Evolutionary conservation across 345 rosid species (phyloP), one percentile per base, ranked within the genome.

Genomic region (Sisymbrium altissimum): DNA sequence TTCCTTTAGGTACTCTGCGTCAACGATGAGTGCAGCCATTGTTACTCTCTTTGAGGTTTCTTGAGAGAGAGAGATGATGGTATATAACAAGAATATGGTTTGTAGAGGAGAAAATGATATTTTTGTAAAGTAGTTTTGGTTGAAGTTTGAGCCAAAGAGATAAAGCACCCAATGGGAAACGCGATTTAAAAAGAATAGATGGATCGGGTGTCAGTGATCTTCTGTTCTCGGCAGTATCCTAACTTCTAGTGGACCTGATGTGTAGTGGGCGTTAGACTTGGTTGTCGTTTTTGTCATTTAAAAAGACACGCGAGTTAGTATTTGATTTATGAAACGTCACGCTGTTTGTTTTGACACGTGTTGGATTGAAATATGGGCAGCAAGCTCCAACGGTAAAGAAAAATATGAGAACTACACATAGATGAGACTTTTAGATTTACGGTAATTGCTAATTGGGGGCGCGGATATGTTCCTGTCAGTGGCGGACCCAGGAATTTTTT

Each of bases 1-100:
- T 81, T 85, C 91, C 83, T 86, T 87, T 25, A 88, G 81, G 83
- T 93, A 93, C 40, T 85, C 98, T 0, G 83, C 81, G 69, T 88
- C 87, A 38, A 92, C 92, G 14, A 88, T 80, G 46, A 81, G 88
- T 21, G 80, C 58, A 70, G 91, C 87, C 97, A 92, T 92, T 32
- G 56, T n/a, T 14, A 32, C 10, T 13, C 36, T 50, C n/a, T 3
- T 50, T 9, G 46, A 57, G 66, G 19, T 23, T n/a, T 32, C 6
- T 25, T 23, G 30, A 23, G 36, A 54, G 53, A 10, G 48, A 3
- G 35, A 23, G 30, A 39, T 32, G 18, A 49, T 25, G 57, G 23
- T 52, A 52, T 52, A 52, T 52, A 52, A 25, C 2, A 35, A 49
- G 40, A 32, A 55, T 56, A 15, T 32, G 61, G 40, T 32, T 21